Percentiles rank a stretch among this genome's conserved stretches.
These are phyloP conservation scores for Fusarium verticillioides DNA, from an alignment of 2,329 filamentous ascomycete genomes.

Conservation along the genomic window DNA sequence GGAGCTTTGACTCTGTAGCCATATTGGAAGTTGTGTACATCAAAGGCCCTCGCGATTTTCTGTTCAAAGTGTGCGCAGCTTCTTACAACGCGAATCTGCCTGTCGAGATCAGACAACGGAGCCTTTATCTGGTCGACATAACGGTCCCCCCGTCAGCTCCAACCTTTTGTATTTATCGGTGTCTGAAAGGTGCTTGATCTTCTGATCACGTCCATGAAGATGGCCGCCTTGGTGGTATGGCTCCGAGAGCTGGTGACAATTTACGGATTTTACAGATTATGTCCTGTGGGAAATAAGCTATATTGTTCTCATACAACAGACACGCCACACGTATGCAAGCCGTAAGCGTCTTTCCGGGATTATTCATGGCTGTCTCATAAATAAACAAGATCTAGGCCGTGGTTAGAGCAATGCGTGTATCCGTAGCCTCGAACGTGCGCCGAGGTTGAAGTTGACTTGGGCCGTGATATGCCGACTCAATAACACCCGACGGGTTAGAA, in stretches of 20 bases:
- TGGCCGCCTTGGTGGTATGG: too few species aligned
- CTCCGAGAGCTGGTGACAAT: neutral
- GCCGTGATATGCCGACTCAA: constrained; percentile 13
- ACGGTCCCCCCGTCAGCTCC: neutral
- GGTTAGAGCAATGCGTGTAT: neutral
- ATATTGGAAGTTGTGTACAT: neutral
- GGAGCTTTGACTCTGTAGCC: too few species aligned
- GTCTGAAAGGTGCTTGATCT: too few species aligned
- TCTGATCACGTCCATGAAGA: neutral
- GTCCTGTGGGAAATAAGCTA: neutral
- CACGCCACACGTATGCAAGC: neutral
- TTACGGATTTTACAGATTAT: neutral
- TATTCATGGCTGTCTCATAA: neutral
- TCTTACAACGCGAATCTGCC: neutral
- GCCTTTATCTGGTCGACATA: neutral
- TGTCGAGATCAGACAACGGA: neutral
- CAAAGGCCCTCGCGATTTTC: neutral
- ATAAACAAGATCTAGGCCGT: neutral
- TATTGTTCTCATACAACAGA: neutral
- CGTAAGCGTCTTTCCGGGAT: neutral
- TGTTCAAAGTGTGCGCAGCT: neutral
- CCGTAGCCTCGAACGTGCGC: neutral
- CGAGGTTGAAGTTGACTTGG: neutral
- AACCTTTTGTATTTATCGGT: too few species aligned
- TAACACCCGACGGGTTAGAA: neutral